phyloP scores from a whole-genome alignment of 148 eudicot species.

The Pouteria glomerata region DNA sequence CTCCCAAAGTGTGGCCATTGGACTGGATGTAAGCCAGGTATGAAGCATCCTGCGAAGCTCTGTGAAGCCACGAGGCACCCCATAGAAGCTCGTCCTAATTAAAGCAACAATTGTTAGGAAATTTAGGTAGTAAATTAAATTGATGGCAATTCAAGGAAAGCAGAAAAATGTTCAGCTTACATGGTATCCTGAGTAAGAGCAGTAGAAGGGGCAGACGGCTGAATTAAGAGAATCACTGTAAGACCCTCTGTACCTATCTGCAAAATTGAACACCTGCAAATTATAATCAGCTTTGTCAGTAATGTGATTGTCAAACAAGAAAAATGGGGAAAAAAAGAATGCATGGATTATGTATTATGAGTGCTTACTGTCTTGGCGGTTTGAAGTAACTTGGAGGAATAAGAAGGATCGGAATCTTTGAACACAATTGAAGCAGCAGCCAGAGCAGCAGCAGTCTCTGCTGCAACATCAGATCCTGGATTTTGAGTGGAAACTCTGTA shows the following conservation, averaged over 20 bases:
- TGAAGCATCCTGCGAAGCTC: slow-evolving; percentile 49
- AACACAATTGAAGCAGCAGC: slow-evolving; percentile 91
- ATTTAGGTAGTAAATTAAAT: not conserved
- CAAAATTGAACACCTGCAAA: slow-evolving; percentile 70
- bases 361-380: slow-evolving; percentile 46
- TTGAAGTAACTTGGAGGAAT: slow-evolving; percentile 50
- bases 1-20: slow-evolving; percentile 67
- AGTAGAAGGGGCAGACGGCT: slow-evolving; percentile 75
- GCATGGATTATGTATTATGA: not conserved
- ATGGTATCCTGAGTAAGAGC: slow-evolving; percentile 81
- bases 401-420: slow-evolving; percentile 61
- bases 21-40: slow-evolving; percentile 63
- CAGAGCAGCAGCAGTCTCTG: slow-evolving; percentile 86
- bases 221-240: slow-evolving; percentile 73
- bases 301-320: not conserved
- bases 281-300: not conserved
- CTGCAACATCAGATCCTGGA: slow-evolving; percentile 95
- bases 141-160: not conserved
- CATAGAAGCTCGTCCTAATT: slow-evolving; percentile 84
- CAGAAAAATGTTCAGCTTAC: slow-evolving; percentile 24
- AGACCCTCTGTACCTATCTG: slow-evolving; percentile 67
- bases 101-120: not conserved
- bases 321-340: not conserved
- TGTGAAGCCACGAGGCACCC: slow-evolving; percentile 92
- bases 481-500: slow-evolving; percentile 58